Base-by-base conservation (phyloP, 805 yeast genomes). In the Hermanozyma aechmeae region DNA sequence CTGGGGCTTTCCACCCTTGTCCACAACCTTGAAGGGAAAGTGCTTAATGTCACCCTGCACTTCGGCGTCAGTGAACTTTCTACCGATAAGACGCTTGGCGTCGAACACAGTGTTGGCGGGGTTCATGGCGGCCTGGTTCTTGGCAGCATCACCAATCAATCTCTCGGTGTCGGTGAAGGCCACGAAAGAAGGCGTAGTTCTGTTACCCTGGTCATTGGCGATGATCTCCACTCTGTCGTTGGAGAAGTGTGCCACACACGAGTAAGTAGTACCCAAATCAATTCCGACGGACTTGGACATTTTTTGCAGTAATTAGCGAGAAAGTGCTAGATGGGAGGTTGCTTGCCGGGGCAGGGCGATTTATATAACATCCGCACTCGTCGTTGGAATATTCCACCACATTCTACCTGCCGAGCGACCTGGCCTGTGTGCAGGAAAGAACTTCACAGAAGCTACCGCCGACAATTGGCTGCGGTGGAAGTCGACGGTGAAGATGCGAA, bases 41-140 rank as follows among this genome's bases (percentile, higher is more conserved):
- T 46, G 51, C 50, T 46, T 45, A 40, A 45, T 30, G 43, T 50
- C 55, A 35, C 45, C 48, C 32, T 46, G 51, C 35, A 50, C 55
- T 31, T 46, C 51, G 28, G 46, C 43, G 31, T 50, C 55, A 26
- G 35, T 27, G 34, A 48, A 47, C 47, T 45, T 45, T 38, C 55
- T 39, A 41, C 55, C 55, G 27, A 50, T 50, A 45, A 50, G 46
- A 45, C 55, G 50, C 55, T 50, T 50, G 35, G 55, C 55, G 48
- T 50, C 54, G 34, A 50, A 50, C 24, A 50, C 52, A 28, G 55
- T 50, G 53, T 50, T 50, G 32, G 48, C 43, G 23, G 55, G 55
- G 53, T 50, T 49, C 53, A 50, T 43, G 33, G 55, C 54, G 28
- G 55, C 55, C 39, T 50, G 55, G 50, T 50, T 50, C 53, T 49